Conservation (phyloP, 2,329 filamentous ascomycete species). For the Bimuria novae-zelandiae region DNA sequence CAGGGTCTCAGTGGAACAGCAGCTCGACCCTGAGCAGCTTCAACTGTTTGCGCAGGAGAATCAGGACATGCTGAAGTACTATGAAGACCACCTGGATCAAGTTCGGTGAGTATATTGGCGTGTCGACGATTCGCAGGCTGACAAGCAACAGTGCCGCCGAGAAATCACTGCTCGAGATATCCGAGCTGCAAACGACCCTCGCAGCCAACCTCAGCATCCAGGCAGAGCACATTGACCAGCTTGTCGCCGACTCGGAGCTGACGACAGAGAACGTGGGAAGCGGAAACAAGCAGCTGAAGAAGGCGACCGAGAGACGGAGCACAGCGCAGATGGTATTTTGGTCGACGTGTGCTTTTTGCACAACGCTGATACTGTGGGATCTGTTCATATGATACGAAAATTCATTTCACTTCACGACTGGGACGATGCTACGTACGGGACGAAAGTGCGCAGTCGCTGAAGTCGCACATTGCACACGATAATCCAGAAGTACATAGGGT, state of each 20-base stretch:
- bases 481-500: neutral
- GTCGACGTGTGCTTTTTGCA: constrained; percentile 52
- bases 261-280: constrained; percentile 86
- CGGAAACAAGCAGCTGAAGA: constrained; percentile 90
- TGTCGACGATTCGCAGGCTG: constrained; percentile 13
- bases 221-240: constrained; percentile 83
- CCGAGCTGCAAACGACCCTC: constrained; percentile 86
- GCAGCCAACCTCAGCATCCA: constrained; percentile 85
- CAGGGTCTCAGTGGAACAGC: constrained; percentile 53
- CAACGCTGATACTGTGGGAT: constrained; percentile 55
- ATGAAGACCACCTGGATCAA: constrained; percentile 91
- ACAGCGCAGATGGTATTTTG: constrained; percentile 56
- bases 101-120: constrained; percentile 69
- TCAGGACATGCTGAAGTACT: constrained; percentile 88
- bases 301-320: constrained; percentile 65
- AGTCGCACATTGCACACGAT: too few species aligned
- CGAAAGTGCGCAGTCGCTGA: neutral
- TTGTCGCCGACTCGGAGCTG: constrained; percentile 79
- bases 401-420: neutral
- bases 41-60: constrained; percentile 95
- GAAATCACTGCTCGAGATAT: constrained; percentile 88
- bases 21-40: constrained; percentile 80
- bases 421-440: neutral
- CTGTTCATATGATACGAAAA: constrained; percentile 47
- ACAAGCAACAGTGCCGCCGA: constrained; percentile 71